Conservation (phyloP, 129 eudicot species). For the Pseudognaphalium luteoalbum region DNA sequence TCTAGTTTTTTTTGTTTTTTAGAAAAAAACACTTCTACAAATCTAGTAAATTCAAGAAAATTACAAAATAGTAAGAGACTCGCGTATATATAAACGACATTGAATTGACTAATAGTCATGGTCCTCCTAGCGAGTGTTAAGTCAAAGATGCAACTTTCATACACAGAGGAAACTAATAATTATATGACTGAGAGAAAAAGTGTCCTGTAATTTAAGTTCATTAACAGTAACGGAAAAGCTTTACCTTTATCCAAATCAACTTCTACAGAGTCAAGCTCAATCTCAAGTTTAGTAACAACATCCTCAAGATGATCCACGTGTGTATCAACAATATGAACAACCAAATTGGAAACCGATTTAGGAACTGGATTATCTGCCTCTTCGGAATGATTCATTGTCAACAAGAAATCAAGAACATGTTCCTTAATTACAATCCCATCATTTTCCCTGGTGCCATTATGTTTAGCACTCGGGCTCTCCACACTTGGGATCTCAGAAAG, state of each 20-base stretch:
- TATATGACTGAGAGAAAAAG: background rate
- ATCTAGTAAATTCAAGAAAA: background rate
- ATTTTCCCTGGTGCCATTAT: slow-evolving; percentile 43
- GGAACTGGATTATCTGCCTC: slow-evolving; percentile 99
- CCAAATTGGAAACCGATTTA: slow-evolving; percentile 76
- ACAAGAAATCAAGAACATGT: slow-evolving; percentile 84
- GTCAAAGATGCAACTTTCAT: background rate
- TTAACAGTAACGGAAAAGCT: background rate
- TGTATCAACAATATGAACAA: slow-evolving; percentile 86
- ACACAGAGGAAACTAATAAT: background rate
- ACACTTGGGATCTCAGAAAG: slow-evolving; percentile 44
- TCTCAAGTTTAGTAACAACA: slow-evolving; percentile 88
- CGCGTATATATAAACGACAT: background rate
- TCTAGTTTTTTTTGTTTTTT: no score
- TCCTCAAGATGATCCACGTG: slow-evolving; percentile 98
- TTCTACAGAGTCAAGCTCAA: slow-evolving; percentile 88
- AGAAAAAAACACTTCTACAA: background rate
- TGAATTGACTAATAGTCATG: background rate
- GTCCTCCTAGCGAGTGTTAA: background rate
- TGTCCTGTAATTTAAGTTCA: slow-evolving; percentile 3
- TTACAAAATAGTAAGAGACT: background rate
- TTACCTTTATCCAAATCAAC: slow-evolving; percentile 87
- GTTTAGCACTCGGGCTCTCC: slow-evolving; percentile 36
- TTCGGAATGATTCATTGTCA: slow-evolving; percentile 96
- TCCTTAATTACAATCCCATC: slow-evolving; percentile 72